Conservation (phyloP, 257 asterid genomes). For the Cordia subcordata region DNA sequence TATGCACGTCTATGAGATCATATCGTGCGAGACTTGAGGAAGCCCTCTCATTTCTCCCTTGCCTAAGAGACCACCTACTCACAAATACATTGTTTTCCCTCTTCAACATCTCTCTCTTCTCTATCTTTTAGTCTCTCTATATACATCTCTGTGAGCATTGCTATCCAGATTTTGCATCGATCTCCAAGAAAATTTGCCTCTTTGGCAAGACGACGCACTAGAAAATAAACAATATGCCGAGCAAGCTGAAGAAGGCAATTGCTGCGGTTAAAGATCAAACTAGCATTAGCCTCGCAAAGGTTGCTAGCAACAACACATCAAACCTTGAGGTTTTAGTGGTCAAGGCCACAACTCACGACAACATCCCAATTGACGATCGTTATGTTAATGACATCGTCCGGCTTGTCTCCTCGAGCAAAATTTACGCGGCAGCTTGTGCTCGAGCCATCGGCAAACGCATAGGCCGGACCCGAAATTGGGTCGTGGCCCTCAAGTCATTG, state of each 20-base stretch:
- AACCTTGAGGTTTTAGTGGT: constrained; percentile 67
- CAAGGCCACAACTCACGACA: constrained; percentile 82
- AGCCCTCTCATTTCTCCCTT: background rate
- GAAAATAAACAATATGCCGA: constrained; percentile 52
- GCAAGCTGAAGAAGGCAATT: constrained; percentile 85
- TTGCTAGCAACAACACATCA: constrained; percentile 48
- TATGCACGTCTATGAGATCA: constrained; percentile 2
- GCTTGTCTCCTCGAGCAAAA: constrained; percentile 62
- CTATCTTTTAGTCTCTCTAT: constrained; percentile 4
- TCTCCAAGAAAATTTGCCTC: background rate
- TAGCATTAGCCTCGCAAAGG: constrained; percentile 87
- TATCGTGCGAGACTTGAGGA: constrained; percentile 13
- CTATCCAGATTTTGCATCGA: background rate
- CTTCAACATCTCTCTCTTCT: background rate
- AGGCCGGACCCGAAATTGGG: constrained; percentile 85
- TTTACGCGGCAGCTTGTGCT: constrained; percentile 67
- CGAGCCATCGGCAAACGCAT: constrained; percentile 74
- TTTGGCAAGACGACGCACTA: background rate
- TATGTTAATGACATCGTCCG: constrained; percentile 47
- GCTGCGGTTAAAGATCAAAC: constrained; percentile 87
- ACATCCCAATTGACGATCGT: constrained; percentile 55
- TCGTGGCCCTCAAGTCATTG: constrained; percentile 66
- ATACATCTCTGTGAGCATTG: no score
- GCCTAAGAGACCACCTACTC: background rate
- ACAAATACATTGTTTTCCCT: background rate